phyloP scores from a whole-genome alignment of 495 filamentous ascomycete species.

The Penicillium diatomitis region DNA sequence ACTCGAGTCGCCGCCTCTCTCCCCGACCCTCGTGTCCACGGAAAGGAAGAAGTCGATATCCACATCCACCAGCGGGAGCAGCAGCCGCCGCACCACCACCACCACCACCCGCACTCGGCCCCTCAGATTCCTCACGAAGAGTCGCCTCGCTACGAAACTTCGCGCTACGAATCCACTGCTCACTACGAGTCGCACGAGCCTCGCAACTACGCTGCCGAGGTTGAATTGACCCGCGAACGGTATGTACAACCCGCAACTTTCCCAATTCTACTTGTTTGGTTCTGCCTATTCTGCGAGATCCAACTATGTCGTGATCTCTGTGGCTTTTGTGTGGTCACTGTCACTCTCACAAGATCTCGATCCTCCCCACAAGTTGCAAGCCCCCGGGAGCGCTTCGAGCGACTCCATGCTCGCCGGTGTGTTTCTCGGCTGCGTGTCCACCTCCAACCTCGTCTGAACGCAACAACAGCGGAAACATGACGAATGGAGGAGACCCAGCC shows the following conservation, averaged over 20 bases:
- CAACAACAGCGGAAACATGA: no score
- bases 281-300: constrained; percentile 13
- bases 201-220: constrained; percentile 30
- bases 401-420: no score
- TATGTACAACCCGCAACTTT: constrained; percentile 19
- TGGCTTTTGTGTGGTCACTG: no score
- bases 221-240: constrained; percentile 49
- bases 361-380: no score
- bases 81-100: no score
- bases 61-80: constrained; percentile 29
- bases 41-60: constrained; percentile 75
- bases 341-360: no score
- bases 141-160: neutral
- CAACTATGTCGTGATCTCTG: no score
- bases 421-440: no score
- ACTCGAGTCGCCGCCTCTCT: constrained; percentile 58
- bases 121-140: constrained; percentile 41
- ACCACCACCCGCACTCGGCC: no score
- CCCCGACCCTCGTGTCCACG: constrained; percentile 56
- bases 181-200: constrained; percentile 6
- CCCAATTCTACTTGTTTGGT: constrained; percentile 1
- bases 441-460: no score
- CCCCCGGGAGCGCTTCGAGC: no score
- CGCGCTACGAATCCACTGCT: neutral
- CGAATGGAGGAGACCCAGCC: no score